phyloP scores from a whole-genome alignment of 768 basidiomycete genomes.

The Auriscalpium orientale region DNA sequence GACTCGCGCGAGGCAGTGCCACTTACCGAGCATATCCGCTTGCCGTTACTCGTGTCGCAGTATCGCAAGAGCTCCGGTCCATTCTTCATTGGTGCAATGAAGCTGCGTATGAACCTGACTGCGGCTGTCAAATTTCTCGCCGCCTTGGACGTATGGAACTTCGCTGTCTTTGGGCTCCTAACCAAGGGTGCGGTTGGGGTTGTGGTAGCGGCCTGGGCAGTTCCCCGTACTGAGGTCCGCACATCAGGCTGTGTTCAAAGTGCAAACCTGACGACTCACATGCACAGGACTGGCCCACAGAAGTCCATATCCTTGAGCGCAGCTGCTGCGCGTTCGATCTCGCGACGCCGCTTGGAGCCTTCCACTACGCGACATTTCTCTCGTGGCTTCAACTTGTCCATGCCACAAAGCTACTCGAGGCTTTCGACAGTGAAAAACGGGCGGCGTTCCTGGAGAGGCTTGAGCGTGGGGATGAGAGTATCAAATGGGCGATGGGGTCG shows the following conservation, averaged over 20 bases:
- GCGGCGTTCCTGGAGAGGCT: background rate
- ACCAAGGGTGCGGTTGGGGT: background rate
- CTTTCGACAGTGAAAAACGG: background rate
- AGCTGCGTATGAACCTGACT: background rate
- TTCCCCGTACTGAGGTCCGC: background rate
- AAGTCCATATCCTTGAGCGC: background rate
- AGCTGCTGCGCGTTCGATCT: background rate
- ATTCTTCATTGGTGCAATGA: background rate
- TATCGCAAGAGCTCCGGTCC: background rate
- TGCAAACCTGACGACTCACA: background rate
- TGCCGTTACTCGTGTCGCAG: background rate
- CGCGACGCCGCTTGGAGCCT: background rate
- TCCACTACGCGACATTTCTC: background rate
- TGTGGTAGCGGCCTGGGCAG: no score
- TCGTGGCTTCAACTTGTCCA: background rate
- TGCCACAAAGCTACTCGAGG: background rate
- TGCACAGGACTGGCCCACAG: background rate
- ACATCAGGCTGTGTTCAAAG: background rate
- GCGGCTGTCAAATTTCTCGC: background rate
- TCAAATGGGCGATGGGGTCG: background rate
- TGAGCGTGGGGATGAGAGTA: background rate
- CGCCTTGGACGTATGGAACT: background rate
- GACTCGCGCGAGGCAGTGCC: no score
- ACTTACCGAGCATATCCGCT: background rate
- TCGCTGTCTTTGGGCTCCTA: constrained; percentile 6